Conservation (phyloP, 163 green algal species). For the Coccomyxa subellipsoidea region DNA sequence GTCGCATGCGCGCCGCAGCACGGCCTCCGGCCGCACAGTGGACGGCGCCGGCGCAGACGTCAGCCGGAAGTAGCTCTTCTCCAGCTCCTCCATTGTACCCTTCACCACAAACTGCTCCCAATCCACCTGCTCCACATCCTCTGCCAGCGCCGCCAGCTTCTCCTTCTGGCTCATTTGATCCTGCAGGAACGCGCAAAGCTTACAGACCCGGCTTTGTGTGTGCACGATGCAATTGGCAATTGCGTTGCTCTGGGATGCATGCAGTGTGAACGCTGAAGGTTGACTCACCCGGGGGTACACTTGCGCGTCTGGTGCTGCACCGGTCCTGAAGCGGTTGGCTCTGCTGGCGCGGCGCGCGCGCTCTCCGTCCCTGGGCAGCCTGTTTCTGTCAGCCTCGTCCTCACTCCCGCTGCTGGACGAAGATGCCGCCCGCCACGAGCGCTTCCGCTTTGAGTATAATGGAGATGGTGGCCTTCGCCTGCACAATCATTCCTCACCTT, state of each 20-base stretch:
- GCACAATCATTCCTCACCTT: not conserved
- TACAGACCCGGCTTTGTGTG: no score
- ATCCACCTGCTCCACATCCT: slow-evolving; percentile 35
- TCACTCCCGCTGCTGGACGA: not conserved
- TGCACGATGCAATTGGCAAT: no score
- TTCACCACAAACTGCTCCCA: slow-evolving; percentile 45
- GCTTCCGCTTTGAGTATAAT: not conserved
- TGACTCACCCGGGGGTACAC: not conserved
- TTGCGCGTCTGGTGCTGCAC: not conserved
- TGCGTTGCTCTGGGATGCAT: no score
- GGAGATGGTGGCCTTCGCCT: not conserved
- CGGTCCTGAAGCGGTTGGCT: not conserved
- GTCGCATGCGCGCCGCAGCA: slow-evolving; percentile 62
- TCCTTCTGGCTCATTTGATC: not conserved
- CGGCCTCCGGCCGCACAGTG: slow-evolving; percentile 66
- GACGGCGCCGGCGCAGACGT: slow-evolving; percentile 69
- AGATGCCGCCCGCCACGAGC: not conserved
- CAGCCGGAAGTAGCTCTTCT: slow-evolving; percentile 91
- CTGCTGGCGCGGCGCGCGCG: not conserved
- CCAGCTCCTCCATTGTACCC: slow-evolving; percentile 64
- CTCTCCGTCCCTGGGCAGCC: not conserved
- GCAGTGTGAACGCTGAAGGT: not conserved
- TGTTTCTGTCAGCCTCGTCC: not conserved
- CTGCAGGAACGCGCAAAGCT: not conserved
- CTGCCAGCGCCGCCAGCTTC: not conserved